Evolutionary conservation across 2,329 filamentous ascomycete species (phyloP).

Genomic region (Drechslerella coelobrocha): DNA sequence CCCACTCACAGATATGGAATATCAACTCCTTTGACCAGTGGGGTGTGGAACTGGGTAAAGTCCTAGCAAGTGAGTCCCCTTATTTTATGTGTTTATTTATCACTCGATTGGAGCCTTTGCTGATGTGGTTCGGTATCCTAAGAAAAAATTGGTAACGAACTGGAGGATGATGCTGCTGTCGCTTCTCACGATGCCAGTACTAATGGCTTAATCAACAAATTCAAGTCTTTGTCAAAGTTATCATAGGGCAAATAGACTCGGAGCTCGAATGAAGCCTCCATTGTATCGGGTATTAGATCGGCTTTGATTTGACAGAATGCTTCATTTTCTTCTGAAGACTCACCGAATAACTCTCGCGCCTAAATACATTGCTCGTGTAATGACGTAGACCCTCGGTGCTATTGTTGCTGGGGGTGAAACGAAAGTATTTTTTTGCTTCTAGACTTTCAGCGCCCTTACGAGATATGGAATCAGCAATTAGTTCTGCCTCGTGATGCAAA

Average conservation of each 20-base stretch:
- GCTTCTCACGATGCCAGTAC: slow-evolving; percentile 84
- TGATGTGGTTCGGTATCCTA: neutral
- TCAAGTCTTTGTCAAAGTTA: slow-evolving; percentile 59
- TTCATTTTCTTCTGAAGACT: no score
- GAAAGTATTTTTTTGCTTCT: no score
- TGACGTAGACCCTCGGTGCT: no score
- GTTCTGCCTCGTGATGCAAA: no score
- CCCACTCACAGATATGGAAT: slow-evolving; percentile 73
- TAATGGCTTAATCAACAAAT: slow-evolving; percentile 84
- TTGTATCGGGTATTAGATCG: neutral
- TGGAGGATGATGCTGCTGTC: slow-evolving; percentile 74
- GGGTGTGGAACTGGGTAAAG: slow-evolving; percentile 98
- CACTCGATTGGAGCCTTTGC: neutral
- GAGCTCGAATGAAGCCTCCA: neutral
- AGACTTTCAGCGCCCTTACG: no score
- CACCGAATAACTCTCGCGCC: no score
- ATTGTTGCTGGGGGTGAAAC: no score
- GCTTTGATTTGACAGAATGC: neutral
- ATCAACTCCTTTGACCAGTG: slow-evolving; percentile 99
- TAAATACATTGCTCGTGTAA: no score
- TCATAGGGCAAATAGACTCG: neutral
- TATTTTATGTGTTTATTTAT: slow-evolving; percentile 58
- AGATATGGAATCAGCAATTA: no score
- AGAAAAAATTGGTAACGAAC: slow-evolving; percentile 69
- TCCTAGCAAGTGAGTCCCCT: slow-evolving; percentile 78